Percentiles rank a stretch among this genome's conserved stretches.
Conservation (phyloP, 352 stramenopile species). For the Pythium phragmiticola region DNA sequence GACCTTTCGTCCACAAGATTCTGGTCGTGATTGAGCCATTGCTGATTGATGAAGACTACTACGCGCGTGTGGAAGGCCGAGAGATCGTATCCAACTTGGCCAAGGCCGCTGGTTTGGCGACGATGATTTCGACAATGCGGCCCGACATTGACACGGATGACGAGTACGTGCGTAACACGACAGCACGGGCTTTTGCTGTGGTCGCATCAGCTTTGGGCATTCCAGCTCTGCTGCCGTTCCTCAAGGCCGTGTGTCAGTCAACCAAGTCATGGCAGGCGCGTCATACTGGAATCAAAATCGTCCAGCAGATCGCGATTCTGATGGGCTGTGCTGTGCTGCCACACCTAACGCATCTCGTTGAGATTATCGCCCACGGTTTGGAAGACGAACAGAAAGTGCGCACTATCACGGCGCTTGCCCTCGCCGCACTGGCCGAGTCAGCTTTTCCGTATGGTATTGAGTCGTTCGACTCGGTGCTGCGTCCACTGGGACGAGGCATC, state of each 20-base stretch:
- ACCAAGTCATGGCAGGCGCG: slow-evolving; percentile 98
- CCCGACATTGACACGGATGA: slow-evolving; percentile 99
- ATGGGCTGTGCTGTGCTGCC: slow-evolving; percentile 98
- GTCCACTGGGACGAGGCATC: slow-evolving; percentile 97
- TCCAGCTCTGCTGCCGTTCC: slow-evolving; percentile 96
- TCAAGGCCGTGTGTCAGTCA: slow-evolving; percentile 98
- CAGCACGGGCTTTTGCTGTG: slow-evolving; percentile 97
- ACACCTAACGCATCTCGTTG: slow-evolving; percentile 97
- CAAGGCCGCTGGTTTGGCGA: slow-evolving; percentile 97
- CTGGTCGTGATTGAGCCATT: slow-evolving; percentile 99
- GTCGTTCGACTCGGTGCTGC: slow-evolving; percentile 98
- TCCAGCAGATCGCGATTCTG: slow-evolving; percentile 98
- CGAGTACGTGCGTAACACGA: slow-evolving; percentile 99
- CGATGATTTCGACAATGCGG: slow-evolving; percentile 99
- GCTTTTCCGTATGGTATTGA: slow-evolving; percentile 99
- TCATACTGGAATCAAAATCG: slow-evolving; percentile 99
- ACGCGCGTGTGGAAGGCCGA: slow-evolving; percentile 97
- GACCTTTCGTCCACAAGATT: slow-evolving; percentile 99
- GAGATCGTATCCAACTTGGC: slow-evolving; percentile 99
- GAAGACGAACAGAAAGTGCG: slow-evolving; percentile 98
- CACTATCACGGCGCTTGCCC: slow-evolving; percentile 97
- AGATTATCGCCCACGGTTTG: slow-evolving; percentile 98
- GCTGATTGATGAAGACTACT: slow-evolving; percentile 99
- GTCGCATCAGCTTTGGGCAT: slow-evolving; percentile 99
- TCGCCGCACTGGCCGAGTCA: slow-evolving; percentile 97